A percentile compares a stretch with the other conserved stretches of the same genome.
phyloP scores from a whole-genome alignment of 2,329 filamentous ascomycete genomes.

The Stemphylium vesicarium region DNA sequence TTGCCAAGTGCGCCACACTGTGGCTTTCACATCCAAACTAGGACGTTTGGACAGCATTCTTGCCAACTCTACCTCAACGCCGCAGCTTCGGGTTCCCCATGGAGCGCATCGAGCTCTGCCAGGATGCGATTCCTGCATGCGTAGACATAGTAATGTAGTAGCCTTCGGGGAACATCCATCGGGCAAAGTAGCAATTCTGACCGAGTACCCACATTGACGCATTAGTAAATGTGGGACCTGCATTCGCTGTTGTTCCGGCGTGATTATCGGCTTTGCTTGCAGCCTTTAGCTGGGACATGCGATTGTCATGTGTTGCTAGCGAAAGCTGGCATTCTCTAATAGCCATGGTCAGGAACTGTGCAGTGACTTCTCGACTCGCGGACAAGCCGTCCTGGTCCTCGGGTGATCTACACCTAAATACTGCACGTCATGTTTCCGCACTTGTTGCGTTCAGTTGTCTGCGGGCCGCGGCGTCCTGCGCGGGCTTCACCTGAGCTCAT shows the following conservation, averaged over 20 bases:
- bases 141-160: slow-evolving; percentile 1
- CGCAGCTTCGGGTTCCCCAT: not conserved
- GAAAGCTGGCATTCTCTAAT: too few relatives aligned
- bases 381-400: not conserved
- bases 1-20: not conserved
- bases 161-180: not conserved
- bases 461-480: too few relatives aligned
- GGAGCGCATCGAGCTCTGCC: not conserved
- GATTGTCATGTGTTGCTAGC: not conserved
- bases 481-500: not conserved
- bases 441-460: not conserved
- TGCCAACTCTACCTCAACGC: not conserved
- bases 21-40: not conserved
- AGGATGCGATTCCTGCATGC: not conserved
- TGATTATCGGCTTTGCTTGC: not conserved
- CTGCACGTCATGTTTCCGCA: not conserved
- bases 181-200: slow-evolving; percentile 1
- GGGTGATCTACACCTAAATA: not conserved
- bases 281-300: not conserved
- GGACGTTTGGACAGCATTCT: not conserved
- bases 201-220: slow-evolving; percentile 6
- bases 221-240: not conserved
- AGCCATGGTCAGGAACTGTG: not conserved
- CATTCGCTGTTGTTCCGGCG: not conserved
- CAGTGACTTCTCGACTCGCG: not conserved